Conservation (phyloP, 208 protist species). For the Leishmania lainsoni region DNA sequence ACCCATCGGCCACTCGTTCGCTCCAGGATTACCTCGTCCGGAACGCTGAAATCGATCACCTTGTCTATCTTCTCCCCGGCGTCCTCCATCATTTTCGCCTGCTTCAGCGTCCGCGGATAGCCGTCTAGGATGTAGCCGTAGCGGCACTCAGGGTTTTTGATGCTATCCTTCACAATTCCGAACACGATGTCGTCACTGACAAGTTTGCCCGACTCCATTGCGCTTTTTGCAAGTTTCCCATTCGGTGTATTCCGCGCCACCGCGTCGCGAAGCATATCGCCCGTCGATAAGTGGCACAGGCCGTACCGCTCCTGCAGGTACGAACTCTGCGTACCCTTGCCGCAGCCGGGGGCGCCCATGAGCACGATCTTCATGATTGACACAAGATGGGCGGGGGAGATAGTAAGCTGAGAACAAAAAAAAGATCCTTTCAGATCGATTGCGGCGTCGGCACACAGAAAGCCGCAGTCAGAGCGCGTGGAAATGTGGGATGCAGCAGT, state of each 20-base stretch:
- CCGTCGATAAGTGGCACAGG: constrained; percentile 94
- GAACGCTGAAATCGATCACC: constrained; percentile 91
- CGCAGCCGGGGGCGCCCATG: constrained; percentile 91
- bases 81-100: constrained; percentile 92
- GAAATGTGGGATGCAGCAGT: not conserved
- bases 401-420: not conserved
- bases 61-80: constrained; percentile 79
- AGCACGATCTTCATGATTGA: constrained; percentile 88
- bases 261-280: constrained; percentile 93
- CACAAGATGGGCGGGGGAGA: not conserved
- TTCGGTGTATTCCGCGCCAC: constrained; percentile 70
- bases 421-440: not conserved
- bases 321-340: constrained; percentile 94
- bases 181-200: constrained; percentile 94
- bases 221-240: constrained; percentile 67
- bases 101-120: constrained; percentile 93
- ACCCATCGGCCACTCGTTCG: constrained; percentile 92
- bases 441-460: not conserved
- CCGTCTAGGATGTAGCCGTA: constrained; percentile 96
- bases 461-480: not conserved
- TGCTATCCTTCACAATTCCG: constrained; percentile 89
- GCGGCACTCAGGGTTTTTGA: constrained; percentile 77
- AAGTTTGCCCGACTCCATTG: constrained; percentile 83
- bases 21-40: constrained; percentile 91
- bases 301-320: constrained; percentile 90